Percentiles rank a stretch among this genome's conserved stretches.
These are phyloP conservation scores for Ocimum tenuiflorum DNA, from an alignment of 257 asterid species.

Conservation along the genomic window DNA sequence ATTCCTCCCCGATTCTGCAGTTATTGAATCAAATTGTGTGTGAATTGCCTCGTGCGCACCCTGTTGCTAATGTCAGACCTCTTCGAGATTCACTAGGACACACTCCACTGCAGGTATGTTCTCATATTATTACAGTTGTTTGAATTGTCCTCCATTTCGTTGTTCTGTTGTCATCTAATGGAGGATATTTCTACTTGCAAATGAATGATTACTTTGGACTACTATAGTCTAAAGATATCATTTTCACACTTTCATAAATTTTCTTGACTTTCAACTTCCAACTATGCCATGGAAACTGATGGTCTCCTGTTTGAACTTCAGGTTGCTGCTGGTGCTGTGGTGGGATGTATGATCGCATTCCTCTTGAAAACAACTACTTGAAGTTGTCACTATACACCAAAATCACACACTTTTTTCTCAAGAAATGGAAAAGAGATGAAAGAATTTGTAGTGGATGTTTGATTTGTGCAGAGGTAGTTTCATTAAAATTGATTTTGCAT, in stretches of 20 bases:
- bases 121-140: neutral
- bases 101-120: slow-evolving; percentile 85
- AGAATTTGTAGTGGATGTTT: neutral
- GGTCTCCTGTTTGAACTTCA: neutral
- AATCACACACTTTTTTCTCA: neutral
- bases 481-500: neutral
- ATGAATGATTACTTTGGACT: neutral
- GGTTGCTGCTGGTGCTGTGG: slow-evolving; percentile 72
- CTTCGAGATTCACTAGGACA: slow-evolving; percentile 93
- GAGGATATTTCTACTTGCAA: neutral
- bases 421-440: neutral
- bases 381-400: neutral
- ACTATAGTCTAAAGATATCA: no score
- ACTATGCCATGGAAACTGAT: neutral
- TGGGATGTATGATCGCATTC: slow-evolving; percentile 55
- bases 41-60: slow-evolving; percentile 98
- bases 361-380: slow-evolving; percentile 39
- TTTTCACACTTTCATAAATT: no score
- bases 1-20: slow-evolving; percentile 43
- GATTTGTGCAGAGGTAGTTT: slow-evolving; percentile 10
- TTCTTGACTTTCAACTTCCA: neutral
- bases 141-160: neutral
- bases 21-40: slow-evolving; percentile 88
- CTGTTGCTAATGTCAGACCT: slow-evolving; percentile 88
- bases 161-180: neutral